Conservation (phyloP, 345 rosid species). For the Sonneratia alba region DNA sequence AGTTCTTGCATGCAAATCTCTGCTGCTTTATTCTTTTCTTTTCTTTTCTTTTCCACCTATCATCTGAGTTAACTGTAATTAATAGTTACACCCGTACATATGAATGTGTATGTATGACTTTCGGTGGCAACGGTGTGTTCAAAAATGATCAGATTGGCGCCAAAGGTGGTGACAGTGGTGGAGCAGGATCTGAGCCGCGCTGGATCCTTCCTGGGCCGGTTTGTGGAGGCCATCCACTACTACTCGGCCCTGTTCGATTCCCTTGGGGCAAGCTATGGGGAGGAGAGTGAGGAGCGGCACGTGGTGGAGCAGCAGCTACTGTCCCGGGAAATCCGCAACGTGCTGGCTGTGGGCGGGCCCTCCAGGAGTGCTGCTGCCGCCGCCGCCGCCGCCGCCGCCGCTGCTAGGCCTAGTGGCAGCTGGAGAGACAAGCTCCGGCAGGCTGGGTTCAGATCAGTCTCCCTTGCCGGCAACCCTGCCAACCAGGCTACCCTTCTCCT, state of each 20-base stretch:
- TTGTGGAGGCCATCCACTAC: slow-evolving; percentile 97
- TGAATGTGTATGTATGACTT: no score
- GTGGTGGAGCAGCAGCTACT: slow-evolving; percentile 94
- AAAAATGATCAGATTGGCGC: slow-evolving; percentile 50
- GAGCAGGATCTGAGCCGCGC: slow-evolving; percentile 94
- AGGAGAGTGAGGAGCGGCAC: slow-evolving; percentile 96
- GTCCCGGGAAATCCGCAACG: slow-evolving; percentile 80
- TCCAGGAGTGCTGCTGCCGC: slow-evolving; percentile 50
- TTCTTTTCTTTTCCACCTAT: no score
- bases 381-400: slow-evolving; percentile 28
- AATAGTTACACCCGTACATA: no score
- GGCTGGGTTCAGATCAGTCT: slow-evolving; percentile 72
- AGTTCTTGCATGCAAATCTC: no score
- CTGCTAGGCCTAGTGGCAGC: slow-evolving; percentile 29
- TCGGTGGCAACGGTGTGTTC: no score
- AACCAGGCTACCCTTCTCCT: slow-evolving; percentile 81
- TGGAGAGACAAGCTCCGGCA: slow-evolving; percentile 94
- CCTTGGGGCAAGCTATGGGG: slow-evolving; percentile 86
- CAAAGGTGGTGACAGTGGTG: slow-evolving; percentile 94
- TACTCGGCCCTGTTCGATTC: slow-evolving; percentile 95
- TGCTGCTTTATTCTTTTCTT: no score
- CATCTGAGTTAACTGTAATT: no score
- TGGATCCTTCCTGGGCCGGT: slow-evolving; percentile 85
- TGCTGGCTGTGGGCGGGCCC: slow-evolving; percentile 83
- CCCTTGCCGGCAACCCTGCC: slow-evolving; percentile 86